Conservation (phyloP, 176 grass and related monocot species). For the Cymbopogon citratus region DNA sequence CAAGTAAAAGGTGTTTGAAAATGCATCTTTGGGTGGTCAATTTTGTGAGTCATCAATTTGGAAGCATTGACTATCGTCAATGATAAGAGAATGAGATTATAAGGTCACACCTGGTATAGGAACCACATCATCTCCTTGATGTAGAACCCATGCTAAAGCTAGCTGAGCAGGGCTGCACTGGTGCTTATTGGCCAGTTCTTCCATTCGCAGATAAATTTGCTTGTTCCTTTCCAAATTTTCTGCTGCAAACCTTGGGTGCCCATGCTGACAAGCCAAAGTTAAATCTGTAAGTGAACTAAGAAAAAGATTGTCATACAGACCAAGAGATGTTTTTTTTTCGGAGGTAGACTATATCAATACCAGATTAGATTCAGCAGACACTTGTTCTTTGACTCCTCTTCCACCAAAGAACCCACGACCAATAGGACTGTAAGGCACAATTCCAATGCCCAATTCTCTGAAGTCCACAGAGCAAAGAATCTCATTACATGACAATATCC, state of each 20-base stretch:
- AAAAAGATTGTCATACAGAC: neutral
- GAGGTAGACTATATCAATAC: neutral
- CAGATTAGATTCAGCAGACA: neutral
- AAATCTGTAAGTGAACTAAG: neutral
- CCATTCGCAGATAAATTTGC: conserved; percentile 41
- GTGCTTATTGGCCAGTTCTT: conserved; percentile 53
- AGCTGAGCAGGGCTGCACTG: conserved; percentile 57
- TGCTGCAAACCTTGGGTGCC: conserved; percentile 39
- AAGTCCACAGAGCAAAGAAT: neutral
- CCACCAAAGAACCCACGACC: conserved; percentile 64
- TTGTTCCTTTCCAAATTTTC: conserved; percentile 83
- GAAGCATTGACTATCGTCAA: neutral
- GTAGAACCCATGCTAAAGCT: conserved; percentile 73
- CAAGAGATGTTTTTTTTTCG: neutral
- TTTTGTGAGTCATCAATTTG: neutral
- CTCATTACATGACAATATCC: neutral
- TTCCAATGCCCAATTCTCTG: conserved; percentile 82
- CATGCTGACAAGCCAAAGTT: conserved; percentile 20
- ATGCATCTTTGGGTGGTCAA: neutral
- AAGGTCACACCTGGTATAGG: conserved; percentile 54
- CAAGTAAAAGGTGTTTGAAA: neutral
- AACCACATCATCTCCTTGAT: conserved; percentile 76
- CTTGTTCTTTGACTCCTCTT: neutral
- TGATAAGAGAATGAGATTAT: neutral
- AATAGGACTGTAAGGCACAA: conserved; percentile 82